A percentile compares a stretch with the other conserved stretches of the same genome.
phyloP scores from a whole-genome alignment of 1,284 basidiomycete species.

The Sanguinoderma infundibulare region DNA sequence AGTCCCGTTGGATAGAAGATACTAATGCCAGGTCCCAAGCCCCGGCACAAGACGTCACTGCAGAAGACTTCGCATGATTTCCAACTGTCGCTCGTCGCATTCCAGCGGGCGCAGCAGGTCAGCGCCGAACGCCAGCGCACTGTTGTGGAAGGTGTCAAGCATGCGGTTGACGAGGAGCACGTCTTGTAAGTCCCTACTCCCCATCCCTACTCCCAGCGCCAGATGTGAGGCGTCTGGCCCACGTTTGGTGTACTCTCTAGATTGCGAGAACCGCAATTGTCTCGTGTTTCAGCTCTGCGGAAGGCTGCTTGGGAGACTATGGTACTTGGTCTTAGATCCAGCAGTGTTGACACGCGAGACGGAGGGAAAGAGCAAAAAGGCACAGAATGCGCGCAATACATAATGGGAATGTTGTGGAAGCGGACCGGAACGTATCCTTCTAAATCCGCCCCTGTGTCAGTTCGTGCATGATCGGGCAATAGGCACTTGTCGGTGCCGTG shows the following conservation, averaged over 20 bases:
- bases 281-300: neutral
- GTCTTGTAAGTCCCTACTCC: constrained; percentile 36
- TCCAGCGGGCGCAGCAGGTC: constrained; percentile 90
- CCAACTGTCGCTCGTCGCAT: constrained; percentile 86
- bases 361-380: too few species aligned
- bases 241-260: neutral
- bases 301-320: neutral
- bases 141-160: constrained; percentile 81
- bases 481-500: too few species aligned
- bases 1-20: neutral
- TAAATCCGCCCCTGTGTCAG: too few species aligned
- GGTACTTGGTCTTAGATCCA: too few species aligned
- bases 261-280: neutral
- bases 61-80: constrained; percentile 95
- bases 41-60: constrained; percentile 76
- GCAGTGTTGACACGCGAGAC: too few species aligned
- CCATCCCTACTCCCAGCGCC: neutral
- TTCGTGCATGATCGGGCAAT: too few species aligned
- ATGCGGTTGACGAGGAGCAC: constrained; percentile 72
- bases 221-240: too few species aligned
- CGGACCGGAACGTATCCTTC: too few species aligned
- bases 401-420: too few species aligned
- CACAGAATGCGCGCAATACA: too few species aligned
- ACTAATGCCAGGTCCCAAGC: constrained; percentile 43
- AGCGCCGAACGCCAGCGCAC: constrained; percentile 88